phyloP scores from a whole-genome alignment of 768 basidiomycete species.

The Calvatia gigantea region DNA sequence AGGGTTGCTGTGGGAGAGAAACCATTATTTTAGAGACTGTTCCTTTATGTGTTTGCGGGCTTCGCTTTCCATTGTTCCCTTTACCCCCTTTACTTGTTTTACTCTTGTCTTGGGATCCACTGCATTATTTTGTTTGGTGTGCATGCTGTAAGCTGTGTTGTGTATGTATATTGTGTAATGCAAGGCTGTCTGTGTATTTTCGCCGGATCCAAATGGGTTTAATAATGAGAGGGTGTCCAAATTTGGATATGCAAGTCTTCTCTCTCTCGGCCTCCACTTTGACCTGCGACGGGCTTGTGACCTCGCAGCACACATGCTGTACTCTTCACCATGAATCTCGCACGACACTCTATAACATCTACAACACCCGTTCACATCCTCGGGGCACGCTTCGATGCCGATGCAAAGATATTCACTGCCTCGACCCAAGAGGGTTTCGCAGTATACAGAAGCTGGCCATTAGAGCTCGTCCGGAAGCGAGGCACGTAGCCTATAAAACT shows the following conservation, averaged over 20 bases:
- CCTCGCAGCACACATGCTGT: not conserved
- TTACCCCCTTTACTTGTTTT: not conserved
- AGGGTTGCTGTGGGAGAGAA: not conserved
- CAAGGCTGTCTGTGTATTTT: not conserved
- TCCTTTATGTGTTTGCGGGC: constrained; percentile 1
- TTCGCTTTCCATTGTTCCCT: not conserved
- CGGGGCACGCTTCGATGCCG: constrained; percentile 78
- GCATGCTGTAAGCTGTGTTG: constrained; percentile 13
- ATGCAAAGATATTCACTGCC: constrained; percentile 75
- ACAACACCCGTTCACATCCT: constrained; percentile 72
- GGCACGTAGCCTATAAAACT: constrained; percentile 41
- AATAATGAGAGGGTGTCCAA: not conserved
- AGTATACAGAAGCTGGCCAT: constrained; percentile 73
- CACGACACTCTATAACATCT: constrained; percentile 77
- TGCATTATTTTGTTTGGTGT: constrained; percentile 12
- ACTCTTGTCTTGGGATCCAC: constrained; percentile 9
- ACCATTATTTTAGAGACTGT: not conserved
- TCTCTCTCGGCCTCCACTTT: not conserved
- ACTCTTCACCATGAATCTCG: constrained; percentile 68
- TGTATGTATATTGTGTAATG: constrained; percentile 5
- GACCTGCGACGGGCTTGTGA: not conserved
- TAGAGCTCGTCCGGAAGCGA: constrained; percentile 76
- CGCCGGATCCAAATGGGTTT: constrained; percentile 1
- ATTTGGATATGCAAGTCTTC: constrained; percentile 3
- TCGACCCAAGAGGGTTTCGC: constrained; percentile 82